Conservation (phyloP, 306 rosid species). For the Inga laurina region DNA sequence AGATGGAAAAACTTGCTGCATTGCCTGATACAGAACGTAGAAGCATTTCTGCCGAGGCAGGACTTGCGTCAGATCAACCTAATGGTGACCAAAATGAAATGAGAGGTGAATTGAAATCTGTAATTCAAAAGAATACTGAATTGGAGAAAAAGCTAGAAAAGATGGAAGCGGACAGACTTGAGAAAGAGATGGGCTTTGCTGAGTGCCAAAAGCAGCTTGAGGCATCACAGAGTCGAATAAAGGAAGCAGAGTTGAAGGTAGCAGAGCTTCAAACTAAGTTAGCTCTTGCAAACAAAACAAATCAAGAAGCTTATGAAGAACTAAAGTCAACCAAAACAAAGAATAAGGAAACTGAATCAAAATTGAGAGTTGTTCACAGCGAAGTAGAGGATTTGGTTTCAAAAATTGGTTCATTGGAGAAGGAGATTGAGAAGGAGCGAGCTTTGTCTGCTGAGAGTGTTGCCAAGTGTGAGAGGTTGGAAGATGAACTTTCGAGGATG, state of each 20-base stretch:
- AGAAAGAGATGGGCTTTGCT: conserved; percentile 47
- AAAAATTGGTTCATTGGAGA: conserved; percentile 52
- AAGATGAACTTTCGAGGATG: conserved; percentile 55
- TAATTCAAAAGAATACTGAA: conserved; percentile 43
- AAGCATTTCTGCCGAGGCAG: conserved; percentile 35
- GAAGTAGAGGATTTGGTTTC: conserved; percentile 49
- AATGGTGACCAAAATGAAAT: conserved; percentile 28
- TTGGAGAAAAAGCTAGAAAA: conserved; percentile 51
- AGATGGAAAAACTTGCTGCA: conserved; percentile 78
- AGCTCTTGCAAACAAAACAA: conserved; percentile 41
- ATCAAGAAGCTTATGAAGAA: conserved; percentile 48
- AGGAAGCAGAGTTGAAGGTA: conserved; percentile 44
- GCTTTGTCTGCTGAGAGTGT: conserved; percentile 51
- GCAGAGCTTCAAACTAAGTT: conserved; percentile 49
- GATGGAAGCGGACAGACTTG: conserved; percentile 50
- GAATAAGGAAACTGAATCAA: conserved; percentile 47
- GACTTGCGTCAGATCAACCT: conserved; percentile 24
- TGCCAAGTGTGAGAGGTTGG: conserved; percentile 55
- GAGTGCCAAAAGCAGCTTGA: conserved; percentile 52
- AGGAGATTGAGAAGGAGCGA: conserved; percentile 59
- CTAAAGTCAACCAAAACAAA: conserved; percentile 36
- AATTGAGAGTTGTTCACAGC: conserved; percentile 37
- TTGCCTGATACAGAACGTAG: conserved; percentile 45
- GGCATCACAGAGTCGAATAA: conserved; percentile 41
- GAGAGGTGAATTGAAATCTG: conserved; percentile 46